Evolutionary conservation across 306 rosid genomes (phyloP), one percentile per base, ranked within the genome.

Genomic region (Sesbania bispinosa): DNA sequence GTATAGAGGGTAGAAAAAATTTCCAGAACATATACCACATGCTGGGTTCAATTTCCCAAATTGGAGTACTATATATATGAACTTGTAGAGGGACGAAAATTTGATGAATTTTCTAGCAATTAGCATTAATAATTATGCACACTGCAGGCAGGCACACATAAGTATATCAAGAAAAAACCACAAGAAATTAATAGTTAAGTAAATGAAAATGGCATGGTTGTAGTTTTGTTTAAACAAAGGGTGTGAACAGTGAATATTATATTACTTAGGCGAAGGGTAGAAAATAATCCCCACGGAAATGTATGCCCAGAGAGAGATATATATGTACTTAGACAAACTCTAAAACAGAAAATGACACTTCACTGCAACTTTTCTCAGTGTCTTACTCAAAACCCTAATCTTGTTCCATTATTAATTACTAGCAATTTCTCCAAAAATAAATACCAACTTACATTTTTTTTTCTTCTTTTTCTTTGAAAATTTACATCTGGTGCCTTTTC

Each of bases 341-440:
- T n/a, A n/a, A n/a, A 23, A 42, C 62, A 26, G 96, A 93, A 85
- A 93, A 90, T 79, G 98, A 93, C 98, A 88, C 85, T 85, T 84
- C 98, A 93, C 93, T 93, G 96, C 94, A 55, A 72, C 69, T 79
- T 82, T 86, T 80, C 72, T 71, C 88, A 74, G 82, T 80, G 79
- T 69, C 73, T 76, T 70, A 10, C 80, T 73, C 70, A 78, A 77
- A 80, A 82, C 83, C 78, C 88, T 81, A 82, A 84, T n/a, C n/a
- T n/a, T 58, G 67, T 63, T 39, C 61, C 58, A 23, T 58, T 69
- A 38, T 71, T 50, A 55, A 59, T 51, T 16, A 19, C 41, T 62
- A 29, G 10, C 30, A 74, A 63, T 41, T 33, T 73, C 27, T 68
- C 38, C 4, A 51, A 69, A 67, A 43, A 19, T 29, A 43, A 68